Base-by-base conservation (phyloP, 192 early-diverging fungal species). In the Phycomyces blakesleeanus region DNA sequence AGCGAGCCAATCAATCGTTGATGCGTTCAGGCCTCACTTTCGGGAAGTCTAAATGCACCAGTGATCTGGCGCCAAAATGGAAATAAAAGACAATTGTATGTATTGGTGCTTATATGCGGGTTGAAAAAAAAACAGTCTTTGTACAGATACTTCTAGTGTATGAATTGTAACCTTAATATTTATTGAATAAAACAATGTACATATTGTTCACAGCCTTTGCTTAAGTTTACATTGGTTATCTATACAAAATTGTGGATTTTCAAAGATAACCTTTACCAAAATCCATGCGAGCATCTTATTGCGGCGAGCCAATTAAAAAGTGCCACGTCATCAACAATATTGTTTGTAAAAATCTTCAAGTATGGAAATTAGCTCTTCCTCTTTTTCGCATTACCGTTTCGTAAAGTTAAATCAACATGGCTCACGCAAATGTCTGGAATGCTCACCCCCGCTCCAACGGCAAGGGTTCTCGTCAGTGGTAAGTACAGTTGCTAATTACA, bases 391-490 rank as follows among this genome's bases (percentile, higher is more conserved):
- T 18, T 18, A 47, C 44, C 44, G 18, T 18, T 47, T 47, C 44
- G 44, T n/a, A 47, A 47, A 47, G 18, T 14, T 47, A 2, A n/a
- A 63, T 63, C 68, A 93, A 79, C 71, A 97, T 96, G 97, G 89
- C 95, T 81, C 97, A 99, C 95, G 82, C 79, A 69, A 87, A 85
- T 85, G 92, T 99, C 76, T 99, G 95, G 95, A 91, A 88, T 89
- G 98, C 97, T 63, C 95, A 89, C 87, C 95, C 95, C 80, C 87
- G 91, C 75, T 87, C 85, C 76, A 96, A 91, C 86, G 94, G 95
- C 78, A 99, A 99, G 88, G 97, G 97, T 68, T 96, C 94, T 80
- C 95, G 97, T 68, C 87, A 93, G 81, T 99, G 97, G 91, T 94
- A 83, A 66, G 59, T 51, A 61, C 51, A 1, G 29, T 34, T 34